Evolutionary conservation across 139 green algal species (phyloP).

Genomic region (Coelastrella sp.): DNA sequence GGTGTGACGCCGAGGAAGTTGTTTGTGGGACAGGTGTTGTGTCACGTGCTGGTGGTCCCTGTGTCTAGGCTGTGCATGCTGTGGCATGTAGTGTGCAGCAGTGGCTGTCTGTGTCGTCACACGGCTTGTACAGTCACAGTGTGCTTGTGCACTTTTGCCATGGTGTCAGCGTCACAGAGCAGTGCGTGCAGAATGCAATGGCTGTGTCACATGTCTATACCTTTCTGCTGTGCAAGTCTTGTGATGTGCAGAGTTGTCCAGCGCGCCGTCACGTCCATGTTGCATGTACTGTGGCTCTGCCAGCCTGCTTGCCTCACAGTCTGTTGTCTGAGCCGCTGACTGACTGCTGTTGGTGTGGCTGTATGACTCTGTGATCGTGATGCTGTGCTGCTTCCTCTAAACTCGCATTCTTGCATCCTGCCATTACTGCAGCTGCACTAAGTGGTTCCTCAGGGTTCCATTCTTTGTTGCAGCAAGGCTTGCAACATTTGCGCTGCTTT

Average conservation of each 20-base stretch:
- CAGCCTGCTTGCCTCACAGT: not conserved
- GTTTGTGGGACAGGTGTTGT: constrained; percentile 87
- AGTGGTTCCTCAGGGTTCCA: no score
- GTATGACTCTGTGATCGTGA: not conserved
- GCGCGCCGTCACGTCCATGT: not conserved
- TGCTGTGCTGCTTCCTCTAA: not conserved
- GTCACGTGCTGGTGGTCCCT: constrained; percentile 29
- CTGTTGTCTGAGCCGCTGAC: not conserved
- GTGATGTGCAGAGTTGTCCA: not conserved
- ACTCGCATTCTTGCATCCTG: not conserved
- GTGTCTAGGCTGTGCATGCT: constrained; percentile 14
- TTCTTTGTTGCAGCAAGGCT: not conserved
- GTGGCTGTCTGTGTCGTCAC: not conserved
- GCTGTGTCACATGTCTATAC: no score
- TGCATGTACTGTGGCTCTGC: not conserved
- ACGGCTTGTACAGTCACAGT: not conserved
- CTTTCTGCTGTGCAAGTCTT: not conserved
- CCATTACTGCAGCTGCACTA: not conserved
- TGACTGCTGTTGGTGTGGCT: not conserved
- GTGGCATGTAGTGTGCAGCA: not conserved
- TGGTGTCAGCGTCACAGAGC: not conserved
- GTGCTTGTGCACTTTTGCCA: not conserved
- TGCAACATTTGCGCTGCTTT: not conserved
- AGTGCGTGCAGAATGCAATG: not conserved
- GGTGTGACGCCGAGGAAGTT: constrained; percentile 89